Percentiles rank a stretch among this genome's conserved stretches.
These are phyloP conservation scores for Verticillium albo-atrum DNA, from an alignment of 2,329 filamentous ascomycete species.

Conservation along the genomic window DNA sequence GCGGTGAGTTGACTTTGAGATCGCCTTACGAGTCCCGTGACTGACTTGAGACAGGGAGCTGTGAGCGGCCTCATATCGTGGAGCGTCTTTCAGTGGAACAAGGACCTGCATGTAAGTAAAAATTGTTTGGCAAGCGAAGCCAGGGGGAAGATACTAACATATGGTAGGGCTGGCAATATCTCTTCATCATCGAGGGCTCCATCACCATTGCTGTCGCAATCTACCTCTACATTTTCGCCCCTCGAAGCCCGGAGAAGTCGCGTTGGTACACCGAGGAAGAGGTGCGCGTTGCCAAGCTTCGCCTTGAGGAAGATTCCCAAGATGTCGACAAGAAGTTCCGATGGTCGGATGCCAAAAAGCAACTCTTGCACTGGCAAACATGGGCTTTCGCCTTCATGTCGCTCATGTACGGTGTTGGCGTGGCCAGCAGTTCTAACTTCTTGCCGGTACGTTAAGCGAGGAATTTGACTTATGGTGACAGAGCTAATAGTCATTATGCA, in stretches of 20 bases:
- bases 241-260: conserved; percentile 15
- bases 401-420: conserved; percentile 18
- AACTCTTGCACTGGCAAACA: conserved; percentile 16
- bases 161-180: conserved; percentile 18
- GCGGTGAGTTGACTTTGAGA: not conserved
- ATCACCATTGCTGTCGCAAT: conserved; percentile 15
- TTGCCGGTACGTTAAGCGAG: conserved; percentile 6
- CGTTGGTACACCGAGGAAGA: conserved; percentile 18
- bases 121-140: too few relatives aligned
- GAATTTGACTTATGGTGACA: too few relatives aligned
- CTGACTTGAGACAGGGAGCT: conserved; percentile 7
- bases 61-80: conserved; percentile 19
- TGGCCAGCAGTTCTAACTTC: conserved; percentile 19
- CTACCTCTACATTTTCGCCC: conserved; percentile 15
- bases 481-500: too few relatives aligned
- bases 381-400: conserved; percentile 19
- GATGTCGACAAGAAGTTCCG: conserved; percentile 15
- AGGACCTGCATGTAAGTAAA: conserved; percentile 9
- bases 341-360: conserved; percentile 16
- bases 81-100: conserved; percentile 18
- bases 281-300: conserved; percentile 16
- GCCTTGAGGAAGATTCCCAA: conserved; percentile 17
- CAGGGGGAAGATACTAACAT: not conserved
- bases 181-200: conserved; percentile 22
- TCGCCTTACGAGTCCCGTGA: too few relatives aligned